Evolutionary conservation across 1,284 basidiomycete species (phyloP).

Genomic region (Rhodotorula mucilaginosa): DNA sequence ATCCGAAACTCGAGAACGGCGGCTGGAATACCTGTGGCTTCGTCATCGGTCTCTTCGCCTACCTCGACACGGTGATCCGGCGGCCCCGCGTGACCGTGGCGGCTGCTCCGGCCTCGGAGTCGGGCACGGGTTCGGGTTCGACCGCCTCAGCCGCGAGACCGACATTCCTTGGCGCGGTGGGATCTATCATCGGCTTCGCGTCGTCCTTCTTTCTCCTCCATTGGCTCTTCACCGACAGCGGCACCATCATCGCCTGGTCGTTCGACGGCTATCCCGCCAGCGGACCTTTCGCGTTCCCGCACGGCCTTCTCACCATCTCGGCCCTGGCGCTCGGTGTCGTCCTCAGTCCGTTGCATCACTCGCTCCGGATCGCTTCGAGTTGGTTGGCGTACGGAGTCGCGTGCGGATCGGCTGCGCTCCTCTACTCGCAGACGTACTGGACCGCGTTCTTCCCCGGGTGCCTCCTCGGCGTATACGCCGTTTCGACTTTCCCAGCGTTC

Average conservation of each 20-base stretch:
- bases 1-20: conserved; percentile 51
- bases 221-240: conserved; percentile 72
- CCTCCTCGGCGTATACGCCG: conserved; percentile 64
- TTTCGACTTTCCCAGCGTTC: conserved; percentile 62
- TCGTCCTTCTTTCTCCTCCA: conserved; percentile 73
- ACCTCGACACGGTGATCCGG: conserved; percentile 2
- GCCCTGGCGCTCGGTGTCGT: conserved; percentile 61
- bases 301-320: conserved; percentile 68
- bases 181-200: conserved; percentile 61
- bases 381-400: conserved; percentile 54
- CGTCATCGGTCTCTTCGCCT: conserved; percentile 38
- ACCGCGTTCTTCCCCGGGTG: conserved; percentile 69
- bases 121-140: background rate
- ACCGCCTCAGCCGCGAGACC: background rate
- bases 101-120: background rate
- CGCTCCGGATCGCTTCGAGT: conserved; percentile 46
- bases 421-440: conserved; percentile 70
- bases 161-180: background rate
- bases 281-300: conserved; percentile 70
- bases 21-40: conserved; percentile 72
- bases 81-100: background rate
- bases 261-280: conserved; percentile 82
- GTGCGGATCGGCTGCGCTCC: conserved; percentile 56
- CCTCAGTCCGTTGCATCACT: conserved; percentile 9
- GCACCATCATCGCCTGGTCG: conserved; percentile 82